These are phyloP conservation scores for Jimgerdemannia flammicorona DNA, from an alignment of 192 early-diverging fungal genomes.

Conservation along the genomic window DNA sequence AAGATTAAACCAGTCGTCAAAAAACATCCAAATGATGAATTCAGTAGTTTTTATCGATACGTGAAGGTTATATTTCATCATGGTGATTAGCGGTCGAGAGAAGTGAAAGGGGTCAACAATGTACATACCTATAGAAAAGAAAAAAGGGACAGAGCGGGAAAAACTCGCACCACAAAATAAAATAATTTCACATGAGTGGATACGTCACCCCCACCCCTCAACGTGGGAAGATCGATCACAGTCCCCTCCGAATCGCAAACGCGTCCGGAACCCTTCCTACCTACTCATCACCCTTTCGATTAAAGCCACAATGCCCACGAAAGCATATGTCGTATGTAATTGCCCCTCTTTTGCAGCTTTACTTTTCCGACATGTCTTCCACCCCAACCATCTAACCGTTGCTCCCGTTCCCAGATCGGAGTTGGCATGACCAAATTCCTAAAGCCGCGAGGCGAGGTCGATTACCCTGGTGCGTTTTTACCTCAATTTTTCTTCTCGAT, in stretches of 20 bases:
- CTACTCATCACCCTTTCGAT: not conserved
- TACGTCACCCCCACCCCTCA: no score
- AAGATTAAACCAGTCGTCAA: not conserved
- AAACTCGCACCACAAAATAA: no score
- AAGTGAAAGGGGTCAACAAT: not conserved
- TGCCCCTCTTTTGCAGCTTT: not conserved
- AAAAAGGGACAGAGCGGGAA: no score
- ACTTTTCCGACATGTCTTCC: not conserved
- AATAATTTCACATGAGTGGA: no score
- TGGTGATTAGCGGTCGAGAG: not conserved
- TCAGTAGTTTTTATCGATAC: not conserved
- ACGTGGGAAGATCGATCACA: no score
- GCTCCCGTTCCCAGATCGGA: conserved; percentile 23
- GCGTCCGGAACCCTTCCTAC: not conserved
- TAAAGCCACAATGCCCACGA: conserved; percentile 3
- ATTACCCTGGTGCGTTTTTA: conserved; percentile 41
- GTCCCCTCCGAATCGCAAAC: no score
- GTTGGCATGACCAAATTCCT: conserved; percentile 64
- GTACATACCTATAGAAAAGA: not conserved
- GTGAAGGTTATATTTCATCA: not conserved
- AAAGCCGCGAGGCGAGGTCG: conserved; percentile 48
- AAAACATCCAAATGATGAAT: not conserved
- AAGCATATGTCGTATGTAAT: conserved; percentile 27
- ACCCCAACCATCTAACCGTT: no score
- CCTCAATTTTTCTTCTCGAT: no score